Conservation (phyloP, 2,329 filamentous ascomycete genomes). For the Orbilia blumenaviensis region DNA sequence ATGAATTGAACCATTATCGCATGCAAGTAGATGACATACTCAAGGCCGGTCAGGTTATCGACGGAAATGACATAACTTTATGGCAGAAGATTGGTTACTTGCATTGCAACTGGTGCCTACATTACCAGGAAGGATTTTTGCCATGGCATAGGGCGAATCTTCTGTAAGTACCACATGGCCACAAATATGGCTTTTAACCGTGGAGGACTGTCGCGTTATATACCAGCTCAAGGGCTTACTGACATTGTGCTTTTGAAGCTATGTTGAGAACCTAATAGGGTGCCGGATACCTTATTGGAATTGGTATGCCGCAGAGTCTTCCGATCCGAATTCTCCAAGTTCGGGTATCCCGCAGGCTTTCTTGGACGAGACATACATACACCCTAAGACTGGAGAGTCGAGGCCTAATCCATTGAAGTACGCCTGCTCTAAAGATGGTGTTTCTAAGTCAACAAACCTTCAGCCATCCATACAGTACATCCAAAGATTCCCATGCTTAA, state of each 20-base stretch:
- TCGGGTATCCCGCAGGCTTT: constrained; percentile 32
- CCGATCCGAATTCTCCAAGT: constrained; percentile 1
- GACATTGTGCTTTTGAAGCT: neutral
- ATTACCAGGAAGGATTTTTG: constrained; percentile 41
- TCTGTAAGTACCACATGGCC: no score
- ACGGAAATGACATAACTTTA: constrained; percentile 17
- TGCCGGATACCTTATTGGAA: constrained; percentile 47
- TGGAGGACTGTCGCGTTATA: no score
- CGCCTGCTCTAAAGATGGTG: constrained; percentile 4
- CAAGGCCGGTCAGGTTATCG: neutral
- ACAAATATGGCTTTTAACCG: no score
- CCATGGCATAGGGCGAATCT: constrained; percentile 43
- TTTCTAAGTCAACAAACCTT: neutral
- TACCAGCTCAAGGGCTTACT: neutral
- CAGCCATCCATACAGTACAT: neutral
- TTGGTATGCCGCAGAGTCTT: constrained; percentile 7
- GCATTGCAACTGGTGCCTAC: constrained; percentile 28
- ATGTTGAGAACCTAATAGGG: constrained; percentile 36
- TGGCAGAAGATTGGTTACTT: neutral
- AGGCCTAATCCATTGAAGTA: constrained; percentile 43
- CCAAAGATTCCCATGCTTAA: constrained; percentile 2
- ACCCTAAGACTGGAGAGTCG: constrained; percentile 11
- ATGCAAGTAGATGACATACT: constrained; percentile 30
- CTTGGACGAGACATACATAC: constrained; percentile 22
- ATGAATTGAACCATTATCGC: constrained; percentile 25